Conservation (phyloP, 352 stramenopile genomes). For the Plasmopara halstedii region DNA sequence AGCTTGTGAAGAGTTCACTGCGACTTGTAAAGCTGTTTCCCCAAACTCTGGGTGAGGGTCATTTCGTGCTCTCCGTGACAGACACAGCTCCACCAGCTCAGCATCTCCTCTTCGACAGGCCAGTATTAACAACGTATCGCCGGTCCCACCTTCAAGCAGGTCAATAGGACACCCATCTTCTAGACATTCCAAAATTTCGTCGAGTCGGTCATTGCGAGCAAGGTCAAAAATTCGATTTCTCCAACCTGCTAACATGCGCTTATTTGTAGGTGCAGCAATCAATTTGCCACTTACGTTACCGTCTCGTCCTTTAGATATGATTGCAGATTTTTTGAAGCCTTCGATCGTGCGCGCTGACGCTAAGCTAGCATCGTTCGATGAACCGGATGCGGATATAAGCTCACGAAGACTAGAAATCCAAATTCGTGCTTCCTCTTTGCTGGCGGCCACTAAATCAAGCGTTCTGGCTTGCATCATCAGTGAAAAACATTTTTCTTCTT, state of each 20-base stretch:
- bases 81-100: conserved; percentile 60
- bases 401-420: conserved; percentile 46
- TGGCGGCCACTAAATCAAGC: conserved; percentile 65
- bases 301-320: conserved; percentile 19
- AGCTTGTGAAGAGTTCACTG: conserved; percentile 50
- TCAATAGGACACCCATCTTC: conserved; percentile 68
- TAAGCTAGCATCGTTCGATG: conserved; percentile 5
- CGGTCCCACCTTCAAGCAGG: conserved; percentile 55
- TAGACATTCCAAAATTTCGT: conserved; percentile 41
- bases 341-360: conserved; percentile 36
- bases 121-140: conserved; percentile 77
- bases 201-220: conserved; percentile 30
- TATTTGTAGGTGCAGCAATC: conserved; percentile 14
- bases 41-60: conserved; percentile 82
- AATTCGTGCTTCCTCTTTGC: conserved; percentile 67
- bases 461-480: conserved; percentile 49
- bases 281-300: conserved; percentile 1
- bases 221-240: conserved; percentile 53
- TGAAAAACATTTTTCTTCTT: conserved; percentile 62
- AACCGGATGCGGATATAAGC: conserved; percentile 24
- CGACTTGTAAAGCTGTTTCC: conserved; percentile 71
- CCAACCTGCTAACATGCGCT: conserved; percentile 44
- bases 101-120: conserved; percentile 56
- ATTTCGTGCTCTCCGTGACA: conserved; percentile 74
- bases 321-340: conserved; percentile 35